Evolutionary conservation across 192 early-diverging fungal genomes (phyloP), one percentile per base, ranked within the genome.

Genomic region (Tieghemiomyces parasiticus): DNA sequence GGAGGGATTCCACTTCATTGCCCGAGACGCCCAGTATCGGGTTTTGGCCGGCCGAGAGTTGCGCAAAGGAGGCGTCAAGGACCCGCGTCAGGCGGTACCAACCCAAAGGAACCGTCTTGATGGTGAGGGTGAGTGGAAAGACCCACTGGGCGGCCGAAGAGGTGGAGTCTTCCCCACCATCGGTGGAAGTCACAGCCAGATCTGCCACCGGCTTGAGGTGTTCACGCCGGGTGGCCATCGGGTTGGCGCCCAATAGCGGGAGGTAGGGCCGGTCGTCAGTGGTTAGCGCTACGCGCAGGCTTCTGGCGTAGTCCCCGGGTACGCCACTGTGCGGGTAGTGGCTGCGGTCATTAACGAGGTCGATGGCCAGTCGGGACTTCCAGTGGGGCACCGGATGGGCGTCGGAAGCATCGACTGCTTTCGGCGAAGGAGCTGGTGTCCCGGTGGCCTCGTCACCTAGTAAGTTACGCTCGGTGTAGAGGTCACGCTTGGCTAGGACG

Each of bases 61-160:
- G 67, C 22, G 35, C 46, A 30, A 73, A 58, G 3, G 68, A 67
- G n/a, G 68, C 58, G 58, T 65, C 35, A 26, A 63, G 63, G 13
- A 63, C 63, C 55, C 71, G 70, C 60, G 71, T 67, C 50, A 78
- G 63, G 2, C 76, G 66, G 47, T 73, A 74, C 76, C 73, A 75
- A 8, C 76, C 76, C 30, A 78, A 55, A 0, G 65, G 49, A 14
- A 74, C 61, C 22, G 64, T 64, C 14, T 60, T 53, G 35, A 77
- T 51, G n/a, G 52, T 64, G 32, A 60, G 53, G 22, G 51, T 56
- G n/a, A 63, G 53, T 16, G 72, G 72, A 12, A 78, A 22, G 2
- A 59, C 35, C 13, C 20, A 20, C 16, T 14, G 14, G 26, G 54
- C 19, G 3, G 29, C 12, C 16, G 12, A 10, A 9, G 30, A 24